A percentile compares a stretch with the other conserved stretches of the same genome.
These are phyloP conservation scores for Ascochyta clinopodiicola DNA, from an alignment of 2,329 filamentous ascomycete genomes.

Conservation along the genomic window DNA sequence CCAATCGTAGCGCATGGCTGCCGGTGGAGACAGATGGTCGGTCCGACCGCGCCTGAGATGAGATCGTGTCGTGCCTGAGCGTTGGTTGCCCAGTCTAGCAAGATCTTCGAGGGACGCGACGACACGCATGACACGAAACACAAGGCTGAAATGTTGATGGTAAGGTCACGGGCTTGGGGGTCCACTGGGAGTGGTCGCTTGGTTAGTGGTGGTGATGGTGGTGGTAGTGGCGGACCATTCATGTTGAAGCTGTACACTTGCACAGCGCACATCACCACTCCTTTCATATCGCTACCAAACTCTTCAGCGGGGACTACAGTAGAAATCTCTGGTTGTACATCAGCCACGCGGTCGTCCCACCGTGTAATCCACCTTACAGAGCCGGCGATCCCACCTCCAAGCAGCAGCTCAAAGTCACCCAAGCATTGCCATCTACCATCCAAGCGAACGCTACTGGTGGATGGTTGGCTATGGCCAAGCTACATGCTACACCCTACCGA, in stretches of 20 bases:
- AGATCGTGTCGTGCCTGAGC: constrained; percentile 26
- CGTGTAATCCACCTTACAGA: neutral
- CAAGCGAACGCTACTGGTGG: neutral
- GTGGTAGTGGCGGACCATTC: constrained; percentile 3
- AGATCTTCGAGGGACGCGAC: constrained; percentile 33
- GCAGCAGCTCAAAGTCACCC: neutral
- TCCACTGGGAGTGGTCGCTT: constrained; percentile 6
- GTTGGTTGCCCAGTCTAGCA: constrained; percentile 17
- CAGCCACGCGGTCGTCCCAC: constrained; percentile 15
- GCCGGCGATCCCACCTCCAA: neutral
- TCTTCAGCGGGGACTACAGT: neutral
- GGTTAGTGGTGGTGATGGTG: neutral
- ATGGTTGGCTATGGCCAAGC: constrained; percentile 5
- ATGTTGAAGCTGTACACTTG: constrained; percentile 2
- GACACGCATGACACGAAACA: constrained; percentile 33
- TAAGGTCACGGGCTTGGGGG: neutral
- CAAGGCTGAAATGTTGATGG: constrained; percentile 26
- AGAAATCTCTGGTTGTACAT: constrained; percentile 1
- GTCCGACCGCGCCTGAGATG: constrained; percentile 20
- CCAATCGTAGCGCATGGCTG: constrained; percentile 13
- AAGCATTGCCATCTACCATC: constrained; percentile 1
- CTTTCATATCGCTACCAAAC: constrained; percentile 10
- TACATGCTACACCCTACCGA: constrained; percentile 2
- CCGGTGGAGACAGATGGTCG: constrained; percentile 9
- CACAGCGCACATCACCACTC: constrained; percentile 6